Conservation (phyloP, 2,329 filamentous ascomycete genomes). For the Pseudopyricularia cyperi region DNA sequence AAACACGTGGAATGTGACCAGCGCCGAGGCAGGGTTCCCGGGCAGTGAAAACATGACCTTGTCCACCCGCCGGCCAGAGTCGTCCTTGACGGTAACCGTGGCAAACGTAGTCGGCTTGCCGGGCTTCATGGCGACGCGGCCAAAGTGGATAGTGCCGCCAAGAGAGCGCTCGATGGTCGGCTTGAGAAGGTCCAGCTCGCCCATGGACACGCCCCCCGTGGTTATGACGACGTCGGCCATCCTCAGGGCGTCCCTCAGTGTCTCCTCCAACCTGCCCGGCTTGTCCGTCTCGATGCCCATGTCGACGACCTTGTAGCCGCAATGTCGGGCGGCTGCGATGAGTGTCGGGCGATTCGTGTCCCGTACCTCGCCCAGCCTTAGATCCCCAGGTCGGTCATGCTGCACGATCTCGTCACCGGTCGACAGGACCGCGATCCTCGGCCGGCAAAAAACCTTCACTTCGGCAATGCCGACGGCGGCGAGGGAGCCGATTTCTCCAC, state of each 20-base stretch:
- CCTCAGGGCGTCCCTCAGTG: constrained; percentile 61
- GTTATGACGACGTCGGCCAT: constrained; percentile 75
- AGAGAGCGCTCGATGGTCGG: constrained; percentile 85
- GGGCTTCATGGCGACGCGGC: constrained; percentile 93
- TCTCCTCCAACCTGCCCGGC: constrained; percentile 61
- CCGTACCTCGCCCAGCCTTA: constrained; percentile 73
- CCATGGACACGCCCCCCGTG: constrained; percentile 93
- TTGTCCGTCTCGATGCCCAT: constrained; percentile 73
- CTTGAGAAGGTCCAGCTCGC: constrained; percentile 90
- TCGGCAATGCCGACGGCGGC: constrained; percentile 67
- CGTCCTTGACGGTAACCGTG: constrained; percentile 58
- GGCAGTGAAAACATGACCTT: constrained; percentile 82
- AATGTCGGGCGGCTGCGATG: constrained; percentile 60
- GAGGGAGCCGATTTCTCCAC: constrained; percentile 82
- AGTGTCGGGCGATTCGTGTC: constrained; percentile 89
- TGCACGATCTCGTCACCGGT: constrained; percentile 91
- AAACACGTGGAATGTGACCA: constrained; percentile 90
- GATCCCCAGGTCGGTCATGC: constrained; percentile 46
- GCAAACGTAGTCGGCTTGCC: constrained; percentile 97
- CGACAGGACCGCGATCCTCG: constrained; percentile 74
- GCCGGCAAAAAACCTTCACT: constrained; percentile 61
- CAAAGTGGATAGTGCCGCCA: constrained; percentile 90
- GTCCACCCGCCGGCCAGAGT: constrained; percentile 39
- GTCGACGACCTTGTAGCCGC: constrained; percentile 70
- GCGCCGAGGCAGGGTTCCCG: constrained; percentile 83